These are phyloP conservation scores for Tilletia indica DNA, from an alignment of 1,284 basidiomycete species.

Conservation along the genomic window DNA sequence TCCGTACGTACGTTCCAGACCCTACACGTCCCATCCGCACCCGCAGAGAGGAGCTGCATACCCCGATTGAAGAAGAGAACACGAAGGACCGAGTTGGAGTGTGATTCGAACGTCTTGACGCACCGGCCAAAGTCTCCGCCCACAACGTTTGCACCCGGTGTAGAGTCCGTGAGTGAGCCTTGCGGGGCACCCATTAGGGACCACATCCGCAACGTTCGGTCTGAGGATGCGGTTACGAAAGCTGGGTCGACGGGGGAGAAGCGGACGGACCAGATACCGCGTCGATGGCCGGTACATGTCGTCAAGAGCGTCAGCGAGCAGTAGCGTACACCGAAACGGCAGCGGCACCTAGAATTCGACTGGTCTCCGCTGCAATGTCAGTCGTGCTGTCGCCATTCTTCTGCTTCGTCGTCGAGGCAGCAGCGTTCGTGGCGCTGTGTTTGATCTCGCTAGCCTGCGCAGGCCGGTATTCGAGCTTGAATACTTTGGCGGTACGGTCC, in stretches of 20 bases:
- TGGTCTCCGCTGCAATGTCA: conserved; percentile 59
- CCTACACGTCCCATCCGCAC: conserved; percentile 91
- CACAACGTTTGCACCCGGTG: background rate
- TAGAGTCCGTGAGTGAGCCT: conserved; percentile 73
- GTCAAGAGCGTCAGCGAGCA: conserved; percentile 69
- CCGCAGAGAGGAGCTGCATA: conserved; percentile 81
- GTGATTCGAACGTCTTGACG: conserved; percentile 63
- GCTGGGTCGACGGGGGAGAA: conserved; percentile 81
- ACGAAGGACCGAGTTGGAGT: conserved; percentile 92
- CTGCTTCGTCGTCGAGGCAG: conserved; percentile 23
- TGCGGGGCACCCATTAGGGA: conserved; percentile 62
- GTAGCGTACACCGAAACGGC: conserved; percentile 17
- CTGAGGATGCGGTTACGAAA: conserved; percentile 88
- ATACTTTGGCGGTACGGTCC: conserved; percentile 90
- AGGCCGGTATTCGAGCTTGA: conserved; percentile 67
- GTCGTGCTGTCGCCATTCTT: conserved; percentile 37
- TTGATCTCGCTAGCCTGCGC: conserved; percentile 30
- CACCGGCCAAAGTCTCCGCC: conserved; percentile 30
- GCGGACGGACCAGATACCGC: conserved; percentile 90
- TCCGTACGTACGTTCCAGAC: conserved; percentile 73
- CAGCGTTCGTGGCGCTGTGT: conserved; percentile 43
- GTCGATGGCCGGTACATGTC: conserved; percentile 89
- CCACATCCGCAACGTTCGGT: conserved; percentile 92
- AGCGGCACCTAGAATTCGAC: background rate
- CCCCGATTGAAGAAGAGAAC: conserved; percentile 83